Percentiles rank a stretch among this genome's conserved stretches.
phyloP scores from a whole-genome alignment of 1,284 basidiomycete species.

The Irpex sp. region DNA sequence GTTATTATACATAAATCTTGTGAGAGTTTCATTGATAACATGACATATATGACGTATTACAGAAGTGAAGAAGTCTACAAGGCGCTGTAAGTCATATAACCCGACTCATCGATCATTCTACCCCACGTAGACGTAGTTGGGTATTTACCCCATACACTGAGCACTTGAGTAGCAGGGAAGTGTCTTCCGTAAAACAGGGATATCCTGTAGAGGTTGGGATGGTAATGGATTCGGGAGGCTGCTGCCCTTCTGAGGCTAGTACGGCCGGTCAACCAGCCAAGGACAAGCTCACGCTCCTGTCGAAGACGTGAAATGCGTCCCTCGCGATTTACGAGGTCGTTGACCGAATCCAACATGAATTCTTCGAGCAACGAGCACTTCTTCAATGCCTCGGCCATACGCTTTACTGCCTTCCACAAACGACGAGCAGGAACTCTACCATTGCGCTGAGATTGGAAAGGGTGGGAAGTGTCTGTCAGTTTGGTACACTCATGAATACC shows the following conservation, averaged over 20 bases:
- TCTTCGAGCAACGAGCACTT: neutral
- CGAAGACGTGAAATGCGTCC: neutral
- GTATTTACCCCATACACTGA: neutral
- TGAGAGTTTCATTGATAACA: no score
- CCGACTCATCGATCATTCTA: neutral
- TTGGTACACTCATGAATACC: no score
- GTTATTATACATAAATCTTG: no score
- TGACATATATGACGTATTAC: no score
- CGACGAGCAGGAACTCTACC: neutral
- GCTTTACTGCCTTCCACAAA: neutral
- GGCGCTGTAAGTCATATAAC: neutral
- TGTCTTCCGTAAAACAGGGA: neutral
- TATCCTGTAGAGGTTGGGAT: neutral
- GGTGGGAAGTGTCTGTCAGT: neutral
- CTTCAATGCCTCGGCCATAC: neutral
- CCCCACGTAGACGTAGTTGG: neutral
- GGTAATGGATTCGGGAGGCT: neutral
- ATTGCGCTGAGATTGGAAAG: neutral
- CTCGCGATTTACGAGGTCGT: neutral
- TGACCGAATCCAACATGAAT: neutral
- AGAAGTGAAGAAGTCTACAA: no score
- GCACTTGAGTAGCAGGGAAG: neutral
- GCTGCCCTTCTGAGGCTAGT: neutral
- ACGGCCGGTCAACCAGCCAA: neutral
- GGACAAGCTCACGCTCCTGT: neutral